These are phyloP conservation scores for Rhizophagus prolifer DNA, from an alignment of 192 early-diverging fungal genomes.

Conservation along the genomic window DNA sequence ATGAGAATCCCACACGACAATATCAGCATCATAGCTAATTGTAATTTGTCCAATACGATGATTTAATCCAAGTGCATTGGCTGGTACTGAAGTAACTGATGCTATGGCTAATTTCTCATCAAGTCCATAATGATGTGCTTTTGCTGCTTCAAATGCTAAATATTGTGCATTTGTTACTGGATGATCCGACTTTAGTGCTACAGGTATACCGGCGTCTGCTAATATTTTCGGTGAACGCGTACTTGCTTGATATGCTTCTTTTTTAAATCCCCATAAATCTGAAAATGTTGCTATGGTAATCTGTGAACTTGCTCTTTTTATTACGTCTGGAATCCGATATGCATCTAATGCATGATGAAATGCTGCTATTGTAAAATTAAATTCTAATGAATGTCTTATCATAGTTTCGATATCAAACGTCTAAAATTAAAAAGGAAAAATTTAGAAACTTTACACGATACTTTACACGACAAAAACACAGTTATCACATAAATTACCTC, in stretches of 20 bases:
- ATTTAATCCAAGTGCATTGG: constrained; percentile 63
- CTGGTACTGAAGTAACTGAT: constrained; percentile 71
- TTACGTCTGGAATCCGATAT: constrained; percentile 62
- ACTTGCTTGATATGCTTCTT: constrained; percentile 71
- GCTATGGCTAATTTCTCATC: constrained; percentile 54
- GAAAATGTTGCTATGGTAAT: constrained; percentile 74
- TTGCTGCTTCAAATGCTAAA: constrained; percentile 76
- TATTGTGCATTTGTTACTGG: constrained; percentile 73
- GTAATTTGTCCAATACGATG: constrained; percentile 65
- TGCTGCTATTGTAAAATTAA: constrained; percentile 67
- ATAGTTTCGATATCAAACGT: constrained; percentile 72
- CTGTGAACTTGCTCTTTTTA: constrained; percentile 57
- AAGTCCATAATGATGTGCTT: constrained; percentile 71
- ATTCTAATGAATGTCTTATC: constrained; percentile 70
- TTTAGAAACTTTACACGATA: too few relatives aligned
- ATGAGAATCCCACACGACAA: constrained; percentile 74
- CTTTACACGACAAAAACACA: neutral
- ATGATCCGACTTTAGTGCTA: constrained; percentile 79
- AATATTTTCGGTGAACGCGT: constrained; percentile 60
- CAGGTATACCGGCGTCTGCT: constrained; percentile 65
- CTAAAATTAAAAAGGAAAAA: neutral
- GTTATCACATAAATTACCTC: constrained; percentile 31
- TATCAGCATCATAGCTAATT: constrained; percentile 75
- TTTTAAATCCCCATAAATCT: constrained; percentile 69
- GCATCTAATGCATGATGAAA: constrained; percentile 83